Evolutionary conservation across 2,329 filamentous ascomycete genomes (phyloP).

Genomic region (Lasiodiplodia citricola): DNA sequence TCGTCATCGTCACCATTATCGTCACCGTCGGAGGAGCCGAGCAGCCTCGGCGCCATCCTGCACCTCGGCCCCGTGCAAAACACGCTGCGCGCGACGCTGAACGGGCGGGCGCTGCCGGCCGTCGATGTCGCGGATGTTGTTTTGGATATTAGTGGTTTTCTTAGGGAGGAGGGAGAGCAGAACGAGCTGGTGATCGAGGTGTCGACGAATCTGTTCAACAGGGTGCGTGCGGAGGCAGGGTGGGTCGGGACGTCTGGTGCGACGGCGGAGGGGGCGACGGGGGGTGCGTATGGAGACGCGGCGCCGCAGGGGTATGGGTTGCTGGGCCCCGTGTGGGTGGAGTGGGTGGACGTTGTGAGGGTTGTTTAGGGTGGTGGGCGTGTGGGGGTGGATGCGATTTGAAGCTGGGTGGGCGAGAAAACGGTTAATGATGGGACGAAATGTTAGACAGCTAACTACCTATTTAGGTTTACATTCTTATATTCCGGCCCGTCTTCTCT

Average conservation of each 20-base stretch:
- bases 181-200: slow-evolving; percentile 40
- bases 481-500: no score
- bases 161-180: slow-evolving; percentile 30
- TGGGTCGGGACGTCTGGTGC: slow-evolving; percentile 27
- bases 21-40: no score
- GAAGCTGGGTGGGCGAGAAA: no score
- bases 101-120: slow-evolving; percentile 37
- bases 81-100: slow-evolving; percentile 38
- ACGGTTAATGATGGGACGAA: no score
- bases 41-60: slow-evolving; percentile 31
- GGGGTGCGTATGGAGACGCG: slow-evolving; percentile 24
- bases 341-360: slow-evolving; percentile 24
- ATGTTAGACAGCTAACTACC: no score
- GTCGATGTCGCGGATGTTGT: slow-evolving; percentile 38
- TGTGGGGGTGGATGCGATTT: no score
- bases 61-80: slow-evolving; percentile 37
- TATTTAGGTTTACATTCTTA: no score
- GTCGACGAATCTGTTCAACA: slow-evolving; percentile 42
- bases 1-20: no score
- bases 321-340: slow-evolving; percentile 23
- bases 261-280: slow-evolving; percentile 28
- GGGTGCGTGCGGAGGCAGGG: slow-evolving; percentile 30
- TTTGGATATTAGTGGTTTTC: slow-evolving; percentile 33
- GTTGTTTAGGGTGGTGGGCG: background rate
- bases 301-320: slow-evolving; percentile 29